Conservation (phyloP, 352 stramenopile genomes). For the Phytopythium montanum region DNA sequence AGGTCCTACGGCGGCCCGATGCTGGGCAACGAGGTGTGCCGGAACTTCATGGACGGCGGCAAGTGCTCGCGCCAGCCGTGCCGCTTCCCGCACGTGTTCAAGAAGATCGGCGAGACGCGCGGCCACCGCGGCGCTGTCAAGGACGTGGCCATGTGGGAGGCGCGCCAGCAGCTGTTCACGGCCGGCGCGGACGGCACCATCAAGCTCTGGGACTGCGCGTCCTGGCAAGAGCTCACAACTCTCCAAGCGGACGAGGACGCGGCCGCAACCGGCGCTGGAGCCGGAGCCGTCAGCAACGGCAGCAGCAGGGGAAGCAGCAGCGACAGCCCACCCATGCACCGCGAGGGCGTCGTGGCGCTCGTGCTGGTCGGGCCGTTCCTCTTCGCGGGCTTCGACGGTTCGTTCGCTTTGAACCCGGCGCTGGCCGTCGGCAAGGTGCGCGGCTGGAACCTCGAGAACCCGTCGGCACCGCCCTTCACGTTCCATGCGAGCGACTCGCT, state of each 20-base stretch:
- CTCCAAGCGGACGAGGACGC: conserved; percentile 45
- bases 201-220: conserved; percentile 82
- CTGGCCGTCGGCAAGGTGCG: conserved; percentile 71
- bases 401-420: conserved; percentile 49
- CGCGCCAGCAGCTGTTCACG: conserved; percentile 77
- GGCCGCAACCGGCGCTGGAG: conserved; percentile 13
- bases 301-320: not conserved
- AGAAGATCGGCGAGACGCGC: conserved; percentile 78
- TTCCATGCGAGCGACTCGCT: conserved; percentile 58
- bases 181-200: conserved; percentile 61
- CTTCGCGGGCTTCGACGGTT: conserved; percentile 77
- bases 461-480: conserved; percentile 53
- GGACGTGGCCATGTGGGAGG: conserved; percentile 73
- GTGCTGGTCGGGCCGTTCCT: conserved; percentile 74
- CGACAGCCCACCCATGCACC: conserved; percentile 7
- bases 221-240: conserved; percentile 77
- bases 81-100: conserved; percentile 77
- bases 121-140: conserved; percentile 72
- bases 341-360: conserved; percentile 62
- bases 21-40: conserved; percentile 65
- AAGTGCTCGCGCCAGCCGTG: conserved; percentile 73
- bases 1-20: conserved; percentile 20
- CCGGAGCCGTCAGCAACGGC: conserved; percentile 7
- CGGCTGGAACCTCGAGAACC: conserved; percentile 82
- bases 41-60: conserved; percentile 53